Base-by-base conservation (phyloP, 2,329 filamentous ascomycete genomes). In the Intubia oerlemansii region DNA sequence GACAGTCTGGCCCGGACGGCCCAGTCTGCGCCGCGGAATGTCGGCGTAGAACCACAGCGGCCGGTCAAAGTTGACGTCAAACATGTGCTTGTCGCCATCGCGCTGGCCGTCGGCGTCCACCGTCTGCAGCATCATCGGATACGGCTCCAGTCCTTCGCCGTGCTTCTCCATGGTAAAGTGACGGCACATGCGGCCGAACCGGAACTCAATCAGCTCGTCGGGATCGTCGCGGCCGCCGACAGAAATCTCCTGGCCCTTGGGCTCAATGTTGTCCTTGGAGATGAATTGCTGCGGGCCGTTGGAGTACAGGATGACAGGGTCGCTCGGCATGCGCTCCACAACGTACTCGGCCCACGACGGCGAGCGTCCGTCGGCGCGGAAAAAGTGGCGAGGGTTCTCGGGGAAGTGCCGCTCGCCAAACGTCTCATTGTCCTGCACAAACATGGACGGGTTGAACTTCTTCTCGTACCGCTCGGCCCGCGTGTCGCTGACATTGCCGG, bases 361-460 rank as follows among this genome's bases (percentile, higher is more conserved):
- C 4, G 56, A 48, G 3, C 70, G 56, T 1, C 79, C 75, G 41
- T 91, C 80, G 10, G 58, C 57, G 22, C 79, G 70, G 53, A 75
- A 85, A 44, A 90, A 84, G 34, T 79, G 57, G 5, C 50, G 49
- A 11, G 56, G 48, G 34, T 92, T 63, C 4, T 52, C 45, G 0
- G 88, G 85, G 48, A 76, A 95, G 45, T 98, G 88, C 13, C 62
- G 65, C 12, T 67, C 51, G 0, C 81, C 81, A 43, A 98, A 92
- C 17, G 76, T 64, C 30, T 85, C 74, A 44, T 93, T 93, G 28
- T 51, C 48, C 34, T 53, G 48, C 3, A 52, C 63, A 40, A 76
- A 76, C 37, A 64, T 50, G 7, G 57, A 48, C 0, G 81, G 66
- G 1, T 56, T 61, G 47, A 93, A 91, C 4, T 55, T 45, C 39